Evolutionary conservation across 2,329 filamentous ascomycete species (phyloP), one percentile per base, ranked within the genome.

Genomic region (Myriosclerotinia scirpicola): DNA sequence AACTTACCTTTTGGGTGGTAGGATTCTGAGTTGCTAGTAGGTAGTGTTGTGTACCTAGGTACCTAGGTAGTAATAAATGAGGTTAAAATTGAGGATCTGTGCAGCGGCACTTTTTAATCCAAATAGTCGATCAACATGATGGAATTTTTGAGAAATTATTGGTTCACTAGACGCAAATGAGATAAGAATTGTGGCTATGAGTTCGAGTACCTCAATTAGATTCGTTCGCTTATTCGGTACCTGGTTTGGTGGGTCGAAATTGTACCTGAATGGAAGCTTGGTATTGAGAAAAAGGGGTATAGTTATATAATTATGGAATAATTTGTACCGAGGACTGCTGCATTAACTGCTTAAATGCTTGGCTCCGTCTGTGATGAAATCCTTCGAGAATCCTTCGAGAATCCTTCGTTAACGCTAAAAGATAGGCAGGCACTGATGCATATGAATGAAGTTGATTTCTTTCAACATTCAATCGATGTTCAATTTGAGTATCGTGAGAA

Each of bases 111-210:
- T 26, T 5, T 38, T 17, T 22, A 38, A 5, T 36, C 30, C n/a
- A n/a, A 54, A 46, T 50, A 38, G 55, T 58, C 22, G 55, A 44
- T 44, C 22, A 34, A 22, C 40, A 58, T 46, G 12, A 14, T n/a
- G 2, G 12, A 11, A 36, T 48, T 38, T 38, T 50, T 50, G 44
- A 36, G 15, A 11, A 50, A 38, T 34, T 61, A 61, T 61, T 61
- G 58, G 44, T 26, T 40, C 15, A 40, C 44, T 61, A 61, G 44
- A 34, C 58, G 58, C 58, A 50, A 61, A 61, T 20, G 5, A 59
- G 58, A 61, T 61, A 61, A 61, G 44, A 50, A 50, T 50, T 38
- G 58, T 60, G 58, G 58, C 58, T 60, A 50, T 26, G 58, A 38
- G 30, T 20, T 20, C 42, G n/a, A 50, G 30, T 59, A 42, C 22